Base-by-base conservation (phyloP, 192 early-diverging fungal genomes). In the Rhizophlyctis rosea region DNA sequence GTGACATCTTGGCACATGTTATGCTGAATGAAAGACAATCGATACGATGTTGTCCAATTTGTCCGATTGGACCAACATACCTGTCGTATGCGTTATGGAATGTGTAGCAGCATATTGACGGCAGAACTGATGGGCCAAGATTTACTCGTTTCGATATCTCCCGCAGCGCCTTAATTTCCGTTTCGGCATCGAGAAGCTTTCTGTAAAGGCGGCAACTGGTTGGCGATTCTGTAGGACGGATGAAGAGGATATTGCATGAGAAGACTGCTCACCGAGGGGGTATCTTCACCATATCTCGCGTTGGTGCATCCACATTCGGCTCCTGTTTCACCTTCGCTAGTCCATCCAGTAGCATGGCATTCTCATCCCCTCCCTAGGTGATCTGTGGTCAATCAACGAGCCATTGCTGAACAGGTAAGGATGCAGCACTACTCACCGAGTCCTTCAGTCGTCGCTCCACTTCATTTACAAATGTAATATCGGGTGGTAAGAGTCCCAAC, bases 81-180 rank as follows among this genome's bases (percentile, higher is more conserved):
- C 70, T 76, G 76, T 88, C 84, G 70, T 89, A 78, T 16, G 92
- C 90, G 71, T 99, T 99, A 72, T 96, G 93, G 66, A 98, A 90
- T 29, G 94, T 99, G 72, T 92, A 97, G 64, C 87, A 91, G 75
- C 93, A 95, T 31, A 98, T 82, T 21, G 91, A 94, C 14, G 94
- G 92, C 27, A 93, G 73, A 11, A 87, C 82, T 1, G 76, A 74
- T 3, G 84, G 75, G 4, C 80, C 76, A n/a, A 94, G 61, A 5
- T 78, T 70, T 21, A 91, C 78, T 36, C 89, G 85, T 47, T 92
- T 90, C 59, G 85, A 76, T 7, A 88, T 62, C 36, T 98, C 91
- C 54, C 86, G 84, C 33, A 96, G 71, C 27, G 70, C 75, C 29
- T 89, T 84, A n/a, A 96, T 76, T 64, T 93, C 86, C 53, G 86